Conservation (phyloP, 495 filamentous ascomycete genomes). For the Corynascus novoguineensis region DNA sequence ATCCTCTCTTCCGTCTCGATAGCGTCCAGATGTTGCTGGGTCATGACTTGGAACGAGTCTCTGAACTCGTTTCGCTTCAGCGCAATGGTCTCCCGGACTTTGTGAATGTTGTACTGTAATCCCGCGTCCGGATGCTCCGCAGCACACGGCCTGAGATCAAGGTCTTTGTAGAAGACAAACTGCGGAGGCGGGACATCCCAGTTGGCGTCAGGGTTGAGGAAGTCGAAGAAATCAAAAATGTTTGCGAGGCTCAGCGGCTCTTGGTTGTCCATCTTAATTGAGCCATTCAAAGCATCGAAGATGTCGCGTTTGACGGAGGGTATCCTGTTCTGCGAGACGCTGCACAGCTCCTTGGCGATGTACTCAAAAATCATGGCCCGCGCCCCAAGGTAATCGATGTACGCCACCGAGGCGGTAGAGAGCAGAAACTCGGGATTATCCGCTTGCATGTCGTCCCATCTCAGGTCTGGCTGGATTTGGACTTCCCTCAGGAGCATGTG, state of each 20-base stretch:
- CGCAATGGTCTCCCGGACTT: slow-evolving; percentile 58
- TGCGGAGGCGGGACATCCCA: slow-evolving; percentile 45
- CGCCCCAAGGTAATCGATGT: slow-evolving; percentile 67
- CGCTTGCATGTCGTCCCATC: slow-evolving; percentile 61
- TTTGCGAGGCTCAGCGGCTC: slow-evolving; percentile 59
- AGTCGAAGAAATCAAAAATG: slow-evolving; percentile 91
- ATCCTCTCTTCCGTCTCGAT: slow-evolving; percentile 53
- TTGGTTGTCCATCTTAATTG: slow-evolving; percentile 56
- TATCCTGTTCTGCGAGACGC: slow-evolving; percentile 60
- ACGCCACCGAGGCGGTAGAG: slow-evolving; percentile 54
- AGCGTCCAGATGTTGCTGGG: slow-evolving; percentile 51
- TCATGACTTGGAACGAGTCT: slow-evolving; percentile 44
- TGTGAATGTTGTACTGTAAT: slow-evolving; percentile 53
- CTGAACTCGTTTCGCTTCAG: slow-evolving; percentile 52
- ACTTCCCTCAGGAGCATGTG: slow-evolving; percentile 60
- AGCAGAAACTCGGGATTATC: slow-evolving; percentile 56
- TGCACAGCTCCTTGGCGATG: slow-evolving; percentile 73
- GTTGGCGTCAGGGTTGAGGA: slow-evolving; percentile 63
- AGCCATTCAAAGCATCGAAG: slow-evolving; percentile 72
- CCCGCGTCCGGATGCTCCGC: slow-evolving; percentile 45
- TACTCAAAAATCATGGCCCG: slow-evolving; percentile 76
- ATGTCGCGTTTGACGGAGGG: slow-evolving; percentile 73
- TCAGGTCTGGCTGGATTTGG: slow-evolving; percentile 54
- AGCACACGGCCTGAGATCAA: slow-evolving; percentile 58
- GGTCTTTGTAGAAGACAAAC: slow-evolving; percentile 50